Percentiles rank a stretch among this genome's conserved stretches.
Conservation (phyloP, 768 basidiomycete species). For the Phlebiopsis flavidoalba region DNA sequence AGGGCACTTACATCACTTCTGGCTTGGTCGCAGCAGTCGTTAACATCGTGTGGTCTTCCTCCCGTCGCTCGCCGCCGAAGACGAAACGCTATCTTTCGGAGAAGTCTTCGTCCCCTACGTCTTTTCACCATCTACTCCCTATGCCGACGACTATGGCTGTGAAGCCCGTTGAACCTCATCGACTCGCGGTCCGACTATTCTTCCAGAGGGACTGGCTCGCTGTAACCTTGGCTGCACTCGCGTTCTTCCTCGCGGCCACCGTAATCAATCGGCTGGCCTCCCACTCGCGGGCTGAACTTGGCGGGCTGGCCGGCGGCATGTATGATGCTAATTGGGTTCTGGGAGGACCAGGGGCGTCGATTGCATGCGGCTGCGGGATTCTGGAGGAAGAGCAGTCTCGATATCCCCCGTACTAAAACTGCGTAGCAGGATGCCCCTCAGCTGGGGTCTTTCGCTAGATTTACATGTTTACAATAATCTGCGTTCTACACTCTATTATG, state of each 20-base stretch:
- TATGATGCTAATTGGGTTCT: background rate
- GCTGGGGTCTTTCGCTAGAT: no score
- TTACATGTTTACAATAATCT: no score
- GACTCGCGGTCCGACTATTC: constrained; percentile 3
- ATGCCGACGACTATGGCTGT: background rate
- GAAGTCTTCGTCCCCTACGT: constrained; percentile 7
- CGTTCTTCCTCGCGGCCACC: constrained; percentile 6
- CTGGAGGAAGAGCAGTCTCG: constrained; percentile 3
- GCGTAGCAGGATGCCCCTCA: background rate
- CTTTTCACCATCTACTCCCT: background rate
- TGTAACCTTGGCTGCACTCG: constrained; percentile 2
- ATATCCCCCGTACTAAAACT: background rate
- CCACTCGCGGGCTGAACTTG: background rate
- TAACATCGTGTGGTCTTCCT: background rate
- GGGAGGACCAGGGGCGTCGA: constrained; percentile 8
- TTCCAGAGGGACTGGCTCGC: constrained; percentile 13
- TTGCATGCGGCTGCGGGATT: constrained; percentile 6
- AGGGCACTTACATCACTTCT: background rate
- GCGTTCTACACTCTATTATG: no score
- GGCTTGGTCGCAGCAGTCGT: background rate
- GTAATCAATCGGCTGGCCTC: background rate
- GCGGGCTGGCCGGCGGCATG: constrained; percentile 2
- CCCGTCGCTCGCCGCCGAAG: background rate
- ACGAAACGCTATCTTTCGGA: constrained; percentile 3
- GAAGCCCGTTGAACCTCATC: background rate